Evolutionary conservation across 2,329 filamentous ascomycete genomes (phyloP).

Genomic region (Alternaria burnsii): DNA sequence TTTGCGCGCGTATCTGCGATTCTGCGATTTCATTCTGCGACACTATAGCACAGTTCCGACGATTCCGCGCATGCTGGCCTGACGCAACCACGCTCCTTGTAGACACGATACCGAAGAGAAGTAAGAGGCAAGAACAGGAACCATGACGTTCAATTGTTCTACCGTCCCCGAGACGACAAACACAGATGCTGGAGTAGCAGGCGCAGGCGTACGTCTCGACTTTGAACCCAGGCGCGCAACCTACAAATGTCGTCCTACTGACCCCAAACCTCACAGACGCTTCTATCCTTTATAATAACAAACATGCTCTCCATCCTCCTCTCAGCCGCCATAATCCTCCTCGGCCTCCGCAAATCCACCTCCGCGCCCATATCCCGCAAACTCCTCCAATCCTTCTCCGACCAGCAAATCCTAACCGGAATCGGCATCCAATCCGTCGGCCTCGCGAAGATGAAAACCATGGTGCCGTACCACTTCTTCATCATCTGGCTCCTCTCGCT

Average conservation of each 20-base stretch:
- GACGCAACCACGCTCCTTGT: neutral
- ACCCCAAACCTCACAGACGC: conserved; percentile 49
- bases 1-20: neutral
- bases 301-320: conserved; percentile 66
- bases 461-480: conserved; percentile 75
- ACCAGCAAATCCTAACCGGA: conserved; percentile 74
- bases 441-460: conserved; percentile 65
- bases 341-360: conserved; percentile 59
- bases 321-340: conserved; percentile 65
- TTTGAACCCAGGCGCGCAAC: neutral
- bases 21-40: neutral
- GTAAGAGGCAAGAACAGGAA: neutral
- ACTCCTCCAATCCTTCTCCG: conserved; percentile 70
- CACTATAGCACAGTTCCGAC: neutral
- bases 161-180: conserved; percentile 55
- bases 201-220: conserved; percentile 60
- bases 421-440: conserved; percentile 73
- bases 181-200: conserved; percentile 67
- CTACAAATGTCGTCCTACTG: neutral
- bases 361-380: conserved; percentile 66
- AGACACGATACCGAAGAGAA: neutral
- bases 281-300: conserved; percentile 73
- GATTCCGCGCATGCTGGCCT: conserved; percentile 1
- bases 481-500: conserved; percentile 74
- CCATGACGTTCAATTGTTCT: conserved; percentile 50